These are phyloP conservation scores for Panicum virgatum DNA, from an alignment of 202 grass and related monocot species.

Conservation along the genomic window DNA sequence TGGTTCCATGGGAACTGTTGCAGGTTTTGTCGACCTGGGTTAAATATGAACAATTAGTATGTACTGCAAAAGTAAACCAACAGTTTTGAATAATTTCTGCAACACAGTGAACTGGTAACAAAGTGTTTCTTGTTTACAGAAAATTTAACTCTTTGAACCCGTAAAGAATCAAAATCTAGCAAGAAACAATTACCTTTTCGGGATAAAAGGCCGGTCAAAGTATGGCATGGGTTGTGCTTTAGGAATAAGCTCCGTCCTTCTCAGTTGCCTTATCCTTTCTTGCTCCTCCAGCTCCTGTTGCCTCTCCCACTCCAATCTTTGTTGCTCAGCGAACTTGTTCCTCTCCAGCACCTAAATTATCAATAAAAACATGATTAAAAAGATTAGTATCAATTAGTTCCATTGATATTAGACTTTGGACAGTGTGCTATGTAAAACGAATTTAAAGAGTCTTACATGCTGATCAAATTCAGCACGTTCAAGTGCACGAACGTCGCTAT, in stretches of 20 bases:
- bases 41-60: conserved; percentile 25
- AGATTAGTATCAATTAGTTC: background rate
- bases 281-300: conserved; percentile 78
- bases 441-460: conserved; percentile 57
- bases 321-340: conserved; percentile 53
- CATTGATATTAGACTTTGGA: background rate
- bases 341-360: conserved; percentile 59
- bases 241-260: conserved; percentile 78
- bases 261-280: conserved; percentile 66
- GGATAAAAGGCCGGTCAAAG: conserved; percentile 86
- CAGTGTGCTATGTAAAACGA: background rate
- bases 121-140: too few relatives aligned
- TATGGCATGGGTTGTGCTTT: conserved; percentile 96
- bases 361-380: too few relatives aligned
- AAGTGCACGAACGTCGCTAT: conserved; percentile 75
- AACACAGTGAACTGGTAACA: background rate
- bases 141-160: too few relatives aligned
- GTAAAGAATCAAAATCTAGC: too few relatives aligned
- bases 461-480: conserved; percentile 82
- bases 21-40: conserved; percentile 73
- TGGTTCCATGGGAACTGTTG: conserved; percentile 79
- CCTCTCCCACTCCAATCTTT: conserved; percentile 60
- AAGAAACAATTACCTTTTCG: too few relatives aligned
- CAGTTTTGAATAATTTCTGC: background rate
- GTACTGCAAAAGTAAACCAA: background rate